Evolutionary conservation across 1,284 basidiomycete genomes (phyloP).

Genomic region (Crocinoboletus sp.): DNA sequence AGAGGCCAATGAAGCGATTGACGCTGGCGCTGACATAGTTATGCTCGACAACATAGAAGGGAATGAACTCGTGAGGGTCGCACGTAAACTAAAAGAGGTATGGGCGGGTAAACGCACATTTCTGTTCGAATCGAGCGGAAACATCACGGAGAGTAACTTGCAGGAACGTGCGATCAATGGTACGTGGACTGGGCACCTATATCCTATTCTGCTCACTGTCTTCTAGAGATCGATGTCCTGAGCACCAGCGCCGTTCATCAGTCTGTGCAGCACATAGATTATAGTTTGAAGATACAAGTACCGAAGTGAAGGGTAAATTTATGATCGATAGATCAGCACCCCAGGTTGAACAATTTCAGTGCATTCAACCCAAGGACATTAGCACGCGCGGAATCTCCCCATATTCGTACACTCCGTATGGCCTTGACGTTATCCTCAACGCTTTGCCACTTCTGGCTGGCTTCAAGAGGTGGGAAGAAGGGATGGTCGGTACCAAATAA

Average conservation of each 20-base stretch:
- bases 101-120: constrained; percentile 81
- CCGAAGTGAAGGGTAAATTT: constrained; percentile 32
- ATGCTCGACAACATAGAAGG: constrained; percentile 98
- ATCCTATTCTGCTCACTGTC: constrained; percentile 6
- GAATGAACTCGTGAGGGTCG: constrained; percentile 61
- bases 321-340: constrained; percentile 15
- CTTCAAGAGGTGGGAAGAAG: constrained; percentile 78
- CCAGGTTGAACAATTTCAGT: constrained; percentile 56
- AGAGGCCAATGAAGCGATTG: constrained; percentile 95
- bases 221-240: constrained; percentile 87
- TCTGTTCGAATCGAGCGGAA: constrained; percentile 88
- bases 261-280: constrained; percentile 89
- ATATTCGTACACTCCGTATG: constrained; percentile 55
- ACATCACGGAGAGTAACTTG: constrained; percentile 84
- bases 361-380: constrained; percentile 72
- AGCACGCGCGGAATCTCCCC: constrained; percentile 47
- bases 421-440: constrained; percentile 81
- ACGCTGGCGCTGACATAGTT: constrained; percentile 94
- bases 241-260: constrained; percentile 94
- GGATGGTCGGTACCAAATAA: constrained; percentile 88
- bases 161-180: constrained; percentile 71
- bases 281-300: constrained; percentile 88
- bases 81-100: constrained; percentile 66
- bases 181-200: constrained; percentile 33
- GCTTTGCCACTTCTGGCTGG: constrained; percentile 72